Base-by-base conservation (phyloP, 345 rosid species). In the Sisymbrium irio region DNA sequence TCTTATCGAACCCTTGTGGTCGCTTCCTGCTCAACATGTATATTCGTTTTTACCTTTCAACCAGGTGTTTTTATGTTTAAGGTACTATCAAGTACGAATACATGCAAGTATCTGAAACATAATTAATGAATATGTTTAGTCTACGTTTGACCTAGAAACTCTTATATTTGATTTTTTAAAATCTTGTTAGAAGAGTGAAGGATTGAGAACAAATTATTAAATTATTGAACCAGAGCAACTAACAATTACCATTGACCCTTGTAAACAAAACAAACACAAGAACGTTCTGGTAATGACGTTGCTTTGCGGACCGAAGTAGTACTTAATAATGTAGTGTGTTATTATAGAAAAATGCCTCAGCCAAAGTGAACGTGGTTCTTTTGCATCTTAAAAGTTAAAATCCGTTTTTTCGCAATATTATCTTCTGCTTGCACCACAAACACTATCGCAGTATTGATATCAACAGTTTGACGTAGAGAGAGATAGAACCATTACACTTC, bases 241-340 rank as follows among this genome's bases (percentile, higher is more conserved):
- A 56, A 35, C 0, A 54, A 64, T 73, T 71, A 73, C 70, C 77
- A 15, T 55, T 73, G 77, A 73, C 65, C 39, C 39, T 18, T 11
- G 10, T 14, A n/a, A 53, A 42, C 49, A 25, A 14, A 45, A 12
- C n/a, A n/a, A n/a, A n/a, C n/a, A 5, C 6, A 22, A 6, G 25
- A 54, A 45, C 72, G 41, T 37, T 46, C 72, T 49, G 41, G 13
- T 37, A 28, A 62, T 22, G 56, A 72, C 36, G 18, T 62, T 63
- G 62, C 37, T 62, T 56, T 62, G n/a, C 46, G 44, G 54, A 51
- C n/a, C n/a, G n/a, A n/a, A n/a, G n/a, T n/a, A n/a, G 17, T 40
- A n/a, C 20, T 13, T 22, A 49, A 20, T 41, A 49, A 40, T 39
- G 30, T 35, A 33, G 10, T 9, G 25, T 33, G 57, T 12, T 28